Base-by-base conservation (phyloP, 73 alveolate species). In the Durusdinium trenchii region DNA sequence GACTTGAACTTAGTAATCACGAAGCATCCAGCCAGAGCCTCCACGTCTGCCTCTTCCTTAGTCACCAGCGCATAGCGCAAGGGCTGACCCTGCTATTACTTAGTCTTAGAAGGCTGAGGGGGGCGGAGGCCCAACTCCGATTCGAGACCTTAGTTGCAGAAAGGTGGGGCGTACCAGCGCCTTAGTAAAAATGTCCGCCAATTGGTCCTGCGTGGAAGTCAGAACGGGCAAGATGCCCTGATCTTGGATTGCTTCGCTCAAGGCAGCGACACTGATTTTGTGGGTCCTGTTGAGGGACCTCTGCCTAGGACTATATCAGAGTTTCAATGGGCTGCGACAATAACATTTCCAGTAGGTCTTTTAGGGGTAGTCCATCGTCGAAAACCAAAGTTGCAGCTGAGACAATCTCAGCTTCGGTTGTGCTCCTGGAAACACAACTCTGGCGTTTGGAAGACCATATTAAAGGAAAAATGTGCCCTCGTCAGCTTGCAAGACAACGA, bases 331-430 rank as follows among this genome's bases (percentile, higher is more conserved):
- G 36, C 1, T 12, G 4, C 14, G 26, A 9, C 32, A 76, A 40
- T 16, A 76, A 14, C 23, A 43, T 9, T 76, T 40, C 61, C 42
- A 76, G 2, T 16, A 76, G 62, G 18, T 40, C 16, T 61, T 76
- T 4, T 2, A 76, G 2, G 36, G 86, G 86, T 2, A 76, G 40
- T 12, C 86, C 86, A 2, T 78, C 87, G 6, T 42, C 54, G 62
- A 78, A 78, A 3, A 78, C 87, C 87, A 78, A 78, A 0, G 26
- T 20, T 16, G 87, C 42, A 3, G 87, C 87, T 0, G 87, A 78
- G 7, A 78, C 87, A 7, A 78, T 78, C 46, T 78, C 87, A 7
- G 87, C 87, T 45, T 78, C 87, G 2, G 87, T 78, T 0, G 87
- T 78, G 18, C 87, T 78, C 16, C 87, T 54, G 1, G 87, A 78